A percentile compares a stretch with the other conserved stretches of the same genome.
These are phyloP conservation scores for Dendrobium chrysotoxum DNA, from an alignment of 106 monocot genomes.

Conservation along the genomic window DNA sequence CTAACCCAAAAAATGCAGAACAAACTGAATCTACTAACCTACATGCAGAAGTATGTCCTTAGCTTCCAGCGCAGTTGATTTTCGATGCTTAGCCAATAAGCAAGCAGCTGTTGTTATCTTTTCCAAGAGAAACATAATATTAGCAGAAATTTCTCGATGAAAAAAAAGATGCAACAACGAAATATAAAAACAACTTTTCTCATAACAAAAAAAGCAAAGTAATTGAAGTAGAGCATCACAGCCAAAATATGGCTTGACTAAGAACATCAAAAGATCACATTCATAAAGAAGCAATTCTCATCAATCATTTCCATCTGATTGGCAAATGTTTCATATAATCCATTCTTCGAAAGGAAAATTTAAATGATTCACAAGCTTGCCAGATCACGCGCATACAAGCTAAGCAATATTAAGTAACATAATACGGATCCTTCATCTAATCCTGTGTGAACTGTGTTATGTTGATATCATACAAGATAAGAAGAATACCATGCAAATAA, in stretches of 20 bases:
- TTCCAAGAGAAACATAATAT: not conserved
- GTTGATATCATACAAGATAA: not conserved
- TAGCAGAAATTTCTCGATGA: not conserved
- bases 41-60: constrained; percentile 94
- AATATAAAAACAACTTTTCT: not conserved
- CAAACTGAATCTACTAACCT: constrained; percentile 35
- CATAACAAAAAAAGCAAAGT: not conserved
- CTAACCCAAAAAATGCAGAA: no score
- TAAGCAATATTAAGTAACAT: not conserved
- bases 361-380: not conserved
- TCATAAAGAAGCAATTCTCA: not conserved
- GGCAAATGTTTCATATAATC: not conserved
- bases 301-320: not conserved
- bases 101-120: constrained; percentile 84
- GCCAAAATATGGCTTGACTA: no score
- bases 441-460: not conserved
- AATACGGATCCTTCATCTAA: not conserved
- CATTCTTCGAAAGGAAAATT: not conserved
- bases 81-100: constrained; percentile 93
- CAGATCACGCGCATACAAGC: not conserved
- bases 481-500: not conserved
- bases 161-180: no score
- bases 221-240: not conserved
- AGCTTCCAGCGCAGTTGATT: constrained; percentile 71
- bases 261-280: not conserved